These are phyloP conservation scores for Fusarium sambucinum DNA, from an alignment of 2,329 filamentous ascomycete species.

Conservation along the genomic window DNA sequence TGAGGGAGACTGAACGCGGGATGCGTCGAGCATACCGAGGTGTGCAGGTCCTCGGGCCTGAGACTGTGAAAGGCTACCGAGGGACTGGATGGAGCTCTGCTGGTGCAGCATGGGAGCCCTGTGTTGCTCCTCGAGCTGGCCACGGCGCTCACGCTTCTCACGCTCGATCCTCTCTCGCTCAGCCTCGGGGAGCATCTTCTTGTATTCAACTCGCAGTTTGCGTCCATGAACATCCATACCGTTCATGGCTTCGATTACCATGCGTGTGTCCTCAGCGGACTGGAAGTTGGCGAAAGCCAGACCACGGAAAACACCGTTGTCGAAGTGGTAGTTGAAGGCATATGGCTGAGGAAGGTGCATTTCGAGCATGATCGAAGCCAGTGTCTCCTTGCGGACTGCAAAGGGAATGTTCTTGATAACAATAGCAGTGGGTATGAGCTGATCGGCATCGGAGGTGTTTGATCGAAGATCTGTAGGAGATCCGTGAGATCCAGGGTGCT, in stretches of 20 bases:
- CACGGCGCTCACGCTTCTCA: slow-evolving; percentile 94
- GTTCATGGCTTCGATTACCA: slow-evolving; percentile 94
- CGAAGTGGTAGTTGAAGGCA: slow-evolving; percentile 99
- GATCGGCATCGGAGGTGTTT: slow-evolving; percentile 72
- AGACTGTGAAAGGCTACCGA: slow-evolving; percentile 74
- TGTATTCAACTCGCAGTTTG: slow-evolving; percentile 97
- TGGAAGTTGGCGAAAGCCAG: slow-evolving; percentile 99
- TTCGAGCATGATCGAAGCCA: slow-evolving; percentile 93
- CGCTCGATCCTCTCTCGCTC: slow-evolving; percentile 96
- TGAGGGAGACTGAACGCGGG: slow-evolving; percentile 12
- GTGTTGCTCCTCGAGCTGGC: slow-evolving; percentile 97
- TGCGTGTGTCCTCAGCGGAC: slow-evolving; percentile 90
- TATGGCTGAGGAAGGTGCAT: slow-evolving; percentile 94
- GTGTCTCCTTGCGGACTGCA: slow-evolving; percentile 95
- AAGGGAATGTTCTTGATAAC: slow-evolving; percentile 99
- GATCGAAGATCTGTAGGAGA: slow-evolving; percentile 58
- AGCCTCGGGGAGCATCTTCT: slow-evolving; percentile 97
- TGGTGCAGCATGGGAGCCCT: slow-evolving; percentile 81
- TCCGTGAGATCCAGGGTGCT: slow-evolving; percentile 56
- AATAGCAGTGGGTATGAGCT: slow-evolving; percentile 97
- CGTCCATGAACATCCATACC: slow-evolving; percentile 94
- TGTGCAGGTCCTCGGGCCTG: slow-evolving; percentile 64
- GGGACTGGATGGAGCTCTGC: slow-evolving; percentile 87
- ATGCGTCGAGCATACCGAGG: slow-evolving; percentile 55
- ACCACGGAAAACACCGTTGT: slow-evolving; percentile 95